Evolutionary conservation across 352 stramenopile species (phyloP), one percentile per base, ranked within the genome.

Genomic region (Phytopythium ostracodes): DNA sequence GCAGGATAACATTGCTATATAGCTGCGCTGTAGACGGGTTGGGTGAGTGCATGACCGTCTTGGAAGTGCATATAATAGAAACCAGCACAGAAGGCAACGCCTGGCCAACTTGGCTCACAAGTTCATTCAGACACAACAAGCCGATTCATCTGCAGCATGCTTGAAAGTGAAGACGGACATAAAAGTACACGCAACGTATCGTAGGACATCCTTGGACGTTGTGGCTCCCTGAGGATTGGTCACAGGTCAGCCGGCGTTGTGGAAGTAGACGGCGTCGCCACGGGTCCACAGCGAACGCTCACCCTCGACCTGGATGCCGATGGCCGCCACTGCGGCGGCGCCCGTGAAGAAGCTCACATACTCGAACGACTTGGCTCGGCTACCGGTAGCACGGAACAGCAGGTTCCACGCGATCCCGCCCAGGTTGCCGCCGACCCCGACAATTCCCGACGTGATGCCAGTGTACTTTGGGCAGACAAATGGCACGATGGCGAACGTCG

Each of bases 401-500:
- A 86, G 73, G 1, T 72, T 74, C 73, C 70, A 84, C 12, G 62
- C 72, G 2, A 88, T 47, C 7, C 67, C 76, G 3, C 78, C 78
- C 43, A 81, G 60, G 50, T 82, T 86, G 12, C 78, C 78, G 2
- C 76, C 76, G 42, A 76, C 78, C 17, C 78, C 78, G n/a, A 85
- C 76, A 20, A 87, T 71, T 11, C 76, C 78, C 12, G 76, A 79
- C 17, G 70, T 71, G 15, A 72, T 71, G 4, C 79, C 78, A 20
- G 72, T 86, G 52, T 70, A 68, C 27, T 67, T 54, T 22, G 68
- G 66, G 1, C 68, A 59, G 14, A 88, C 76, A 42, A 88, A 81
- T 24, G 77, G 62, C 9, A 88, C 86, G 59, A 83, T 88, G 36
- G 75, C 81, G 54, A 84, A 87, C 44, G 76, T 91, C 22, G 59